phyloP scores from a whole-genome alignment of 2,329 filamentous ascomycete genomes.

The Cladophialophora psammophila region DNA sequence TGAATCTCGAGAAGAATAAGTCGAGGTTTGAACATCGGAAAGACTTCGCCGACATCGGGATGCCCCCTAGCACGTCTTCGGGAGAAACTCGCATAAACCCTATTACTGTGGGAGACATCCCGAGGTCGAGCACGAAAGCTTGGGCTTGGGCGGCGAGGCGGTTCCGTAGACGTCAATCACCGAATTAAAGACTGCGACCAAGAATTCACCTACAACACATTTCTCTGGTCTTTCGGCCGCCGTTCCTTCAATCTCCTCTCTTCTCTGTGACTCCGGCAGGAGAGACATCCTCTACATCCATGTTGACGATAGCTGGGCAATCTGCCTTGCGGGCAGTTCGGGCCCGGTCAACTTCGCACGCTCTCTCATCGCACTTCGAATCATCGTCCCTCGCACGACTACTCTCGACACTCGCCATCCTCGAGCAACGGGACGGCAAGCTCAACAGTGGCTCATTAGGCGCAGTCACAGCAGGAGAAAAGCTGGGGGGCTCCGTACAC shows the following conservation, averaged over 20 bases:
- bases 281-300: slow-evolving; percentile 16
- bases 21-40: not conserved
- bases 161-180: slow-evolving; percentile 17
- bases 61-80: not conserved
- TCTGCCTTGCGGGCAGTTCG: slow-evolving; percentile 53
- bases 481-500: slow-evolving; percentile 83
- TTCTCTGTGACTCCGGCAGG: slow-evolving; percentile 3
- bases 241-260: not conserved
- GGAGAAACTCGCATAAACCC: slow-evolving; percentile 8
- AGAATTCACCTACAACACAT: not conserved
- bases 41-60: not conserved
- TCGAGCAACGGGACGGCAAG: slow-evolving; percentile 91
- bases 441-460: slow-evolving; percentile 83
- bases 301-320: slow-evolving; percentile 39
- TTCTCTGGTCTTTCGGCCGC: not conserved
- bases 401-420: slow-evolving; percentile 85
- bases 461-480: slow-evolving; percentile 83
- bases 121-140: slow-evolving; percentile 8
- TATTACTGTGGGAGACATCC: not conserved
- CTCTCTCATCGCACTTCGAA: slow-evolving; percentile 48
- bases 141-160: not conserved
- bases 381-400: slow-evolving; percentile 70
- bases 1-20: not conserved
- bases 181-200: slow-evolving; percentile 10
- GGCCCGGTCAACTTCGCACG: slow-evolving; percentile 52